These are phyloP conservation scores for Ottelia alismoides DNA, from an alignment of 106 monocot genomes.

Conservation along the genomic window DNA sequence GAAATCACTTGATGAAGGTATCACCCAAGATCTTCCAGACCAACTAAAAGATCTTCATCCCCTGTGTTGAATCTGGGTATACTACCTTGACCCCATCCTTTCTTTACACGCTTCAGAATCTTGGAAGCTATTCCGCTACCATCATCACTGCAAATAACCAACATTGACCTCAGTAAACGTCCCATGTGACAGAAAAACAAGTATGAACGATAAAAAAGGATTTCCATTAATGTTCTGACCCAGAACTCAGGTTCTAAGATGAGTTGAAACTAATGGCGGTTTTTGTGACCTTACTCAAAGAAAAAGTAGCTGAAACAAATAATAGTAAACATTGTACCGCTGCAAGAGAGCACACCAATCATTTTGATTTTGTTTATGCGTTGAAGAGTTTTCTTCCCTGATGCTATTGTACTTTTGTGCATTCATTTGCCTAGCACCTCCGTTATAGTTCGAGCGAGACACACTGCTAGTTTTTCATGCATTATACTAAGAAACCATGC, in stretches of 20 bases:
- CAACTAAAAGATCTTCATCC: slow-evolving; percentile 17
- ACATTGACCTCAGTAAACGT: background rate
- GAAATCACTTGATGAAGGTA: too few species aligned
- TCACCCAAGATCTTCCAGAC: slow-evolving; percentile 20
- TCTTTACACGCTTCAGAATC: slow-evolving; percentile 74
- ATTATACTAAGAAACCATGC: slow-evolving; percentile 41
- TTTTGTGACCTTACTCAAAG: background rate
- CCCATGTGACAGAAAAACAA: background rate
- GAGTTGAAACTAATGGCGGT: too few species aligned
- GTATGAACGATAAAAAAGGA: background rate
- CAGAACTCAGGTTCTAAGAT: too few species aligned
- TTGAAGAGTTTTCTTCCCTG: background rate
- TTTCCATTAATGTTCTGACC: background rate
- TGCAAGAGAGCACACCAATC: slow-evolving; percentile 66
- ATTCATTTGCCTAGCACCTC: background rate
- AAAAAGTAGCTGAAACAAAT: background rate
- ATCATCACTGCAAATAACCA: slow-evolving; percentile 60
- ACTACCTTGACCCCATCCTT: slow-evolving; percentile 86
- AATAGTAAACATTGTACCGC: slow-evolving; percentile 32
- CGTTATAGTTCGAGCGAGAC: background rate
- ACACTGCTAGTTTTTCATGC: slow-evolving; percentile 2
- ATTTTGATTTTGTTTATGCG: slow-evolving; percentile 1
- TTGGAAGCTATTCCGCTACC: slow-evolving; percentile 62
- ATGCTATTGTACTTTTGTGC: background rate
- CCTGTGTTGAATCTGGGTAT: slow-evolving; percentile 30